Base-by-base conservation (phyloP, 225 moss, liverwort and hornwort genomes). In the Pleurozium schreberi region DNA sequence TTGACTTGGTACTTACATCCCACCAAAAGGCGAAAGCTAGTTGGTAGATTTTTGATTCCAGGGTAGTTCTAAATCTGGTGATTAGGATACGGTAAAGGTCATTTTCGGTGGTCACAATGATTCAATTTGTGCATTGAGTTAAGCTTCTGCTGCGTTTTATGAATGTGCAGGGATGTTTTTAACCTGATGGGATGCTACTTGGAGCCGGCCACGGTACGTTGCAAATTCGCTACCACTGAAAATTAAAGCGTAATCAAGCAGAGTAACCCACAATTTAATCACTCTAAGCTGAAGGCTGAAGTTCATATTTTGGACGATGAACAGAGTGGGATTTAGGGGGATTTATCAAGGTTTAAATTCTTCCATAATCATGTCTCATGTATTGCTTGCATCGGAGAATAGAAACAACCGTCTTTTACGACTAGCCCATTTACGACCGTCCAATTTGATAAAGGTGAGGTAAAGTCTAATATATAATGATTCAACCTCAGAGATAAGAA, bases 141-240 rank as follows among this genome's bases (percentile, higher is more conserved):
- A 52, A n/a, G 40, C 14, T 40, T 69, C 27, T 64, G 30, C 57
- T 69, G 57, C 60, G 15, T 70, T 75, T 77, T 43, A 12, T 47
- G 59, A 55, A 45, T 75, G 87, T 88, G 95, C 93, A 97, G 97
- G 77, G 98, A 98, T 83, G 86, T 91, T 49, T 97, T 98, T 83
- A 98, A 98, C 78, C 91, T 98, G 10, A 47, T 93, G 50, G 98
- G 97, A 40, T 98, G 98, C 90, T 97, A 95, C 87, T 85, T 98
- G 89, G 98, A 98, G 91, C 96, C 97, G 61, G 96, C 96, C 79
- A 98, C 98, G 82, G 96, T 97, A 75, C 31, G 45, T 75, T 55
- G 25, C 87, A 47, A 68, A 77, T n/a, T 82, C 63, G n/a, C 52
- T 26, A 55, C 2, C 15, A 49, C 49, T 71, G 43, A 31, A 52